Evolutionary conservation across 179 eudicot genomes (phyloP), one percentile per base, ranked within the genome.

Genomic region (Beta corolliflora): DNA sequence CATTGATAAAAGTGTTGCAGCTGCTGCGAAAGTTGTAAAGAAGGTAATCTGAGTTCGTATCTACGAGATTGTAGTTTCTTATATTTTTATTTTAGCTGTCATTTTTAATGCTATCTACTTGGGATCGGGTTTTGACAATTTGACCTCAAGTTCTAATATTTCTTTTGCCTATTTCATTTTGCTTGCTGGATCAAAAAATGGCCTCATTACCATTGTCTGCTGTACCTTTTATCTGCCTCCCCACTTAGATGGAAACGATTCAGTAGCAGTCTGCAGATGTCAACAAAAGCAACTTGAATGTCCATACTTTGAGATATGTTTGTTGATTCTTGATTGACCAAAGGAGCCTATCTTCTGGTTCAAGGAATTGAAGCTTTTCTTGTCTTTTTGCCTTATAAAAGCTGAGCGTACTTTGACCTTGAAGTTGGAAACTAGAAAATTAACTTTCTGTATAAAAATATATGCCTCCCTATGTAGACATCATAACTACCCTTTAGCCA

Each of bases 1-100:
- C 85, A 89, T 96, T 75, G 99, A 96, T 81, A 92, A 87, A 88
- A 92, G 94, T 81, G 97, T 82, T 46, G 80, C 94, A 65, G 86
- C 97, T 61, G 99, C 93, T 69, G 98, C 99, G 14, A 96, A 96
- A 90, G 99, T 96, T 83, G 99, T 96, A 45, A 85, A 85, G 52
- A 85, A 85, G 87, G 87, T 84, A 74, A 67, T 59, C 0, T 65
- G 50, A 12, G n/a, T 68, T n/a, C 5, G 3, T 67, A 15, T 56
- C 15, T 46, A 12, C 25, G 44, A 55, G 67, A 44, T 68, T 19
- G 44, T 70, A 61, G 5, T 41, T 11, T 69, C 53, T 48, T 41
- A 23, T 6, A 13, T 25, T 46, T 5, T 68, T 16, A 0, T 29
- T 5, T 14, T 56, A 19, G 75, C 6, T 78, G 81, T 68, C 25